These are phyloP conservation scores for Acanthochlamys bracteata DNA, from an alignment of 106 monocot genomes.

Conservation along the genomic window DNA sequence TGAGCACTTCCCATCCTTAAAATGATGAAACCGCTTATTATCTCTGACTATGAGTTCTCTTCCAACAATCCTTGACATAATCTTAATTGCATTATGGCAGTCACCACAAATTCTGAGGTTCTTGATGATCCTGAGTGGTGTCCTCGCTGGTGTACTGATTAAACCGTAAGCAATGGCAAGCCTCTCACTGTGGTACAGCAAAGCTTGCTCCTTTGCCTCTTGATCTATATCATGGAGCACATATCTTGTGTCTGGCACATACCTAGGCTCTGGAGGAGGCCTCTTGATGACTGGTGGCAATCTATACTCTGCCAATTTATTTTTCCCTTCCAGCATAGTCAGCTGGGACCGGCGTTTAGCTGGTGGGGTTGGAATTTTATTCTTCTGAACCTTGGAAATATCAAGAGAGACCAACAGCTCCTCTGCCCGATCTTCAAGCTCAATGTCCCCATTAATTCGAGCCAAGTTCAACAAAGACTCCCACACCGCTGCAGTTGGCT, in stretches of 20 bases:
- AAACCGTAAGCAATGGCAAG: constrained; percentile 91
- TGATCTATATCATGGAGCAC: constrained; percentile 96
- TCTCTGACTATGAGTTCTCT: constrained; percentile 88
- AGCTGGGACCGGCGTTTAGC: constrained; percentile 48
- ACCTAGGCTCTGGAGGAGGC: constrained; percentile 59
- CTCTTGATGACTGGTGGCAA: constrained; percentile 48
- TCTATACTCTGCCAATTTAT: constrained; percentile 59
- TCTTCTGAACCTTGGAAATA: constrained; percentile 34
- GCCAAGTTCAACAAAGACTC: constrained; percentile 71
- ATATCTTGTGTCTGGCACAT: constrained; percentile 91
- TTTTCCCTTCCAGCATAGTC: constrained; percentile 85
- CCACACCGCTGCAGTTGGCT: constrained; percentile 43
- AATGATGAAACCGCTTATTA: constrained; percentile 88
- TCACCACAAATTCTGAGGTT: constrained; percentile 82
- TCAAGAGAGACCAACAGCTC: constrained; percentile 51
- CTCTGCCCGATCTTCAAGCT: constrained; percentile 63
- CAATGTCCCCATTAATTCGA: constrained; percentile 64
- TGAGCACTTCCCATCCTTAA: constrained; percentile 91
- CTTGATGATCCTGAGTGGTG: constrained; percentile 83
- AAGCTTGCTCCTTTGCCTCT: constrained; percentile 93
- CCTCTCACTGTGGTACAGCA: constrained; percentile 90
- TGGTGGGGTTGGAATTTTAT: constrained; percentile 45
- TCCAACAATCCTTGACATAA: constrained; percentile 94
- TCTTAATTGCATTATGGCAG: constrained; percentile 95
- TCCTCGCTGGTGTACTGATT: constrained; percentile 90